Evolutionary conservation across 2,329 filamentous ascomycete genomes (phyloP).

Genomic region (Aureobasidium leucospermi): DNA sequence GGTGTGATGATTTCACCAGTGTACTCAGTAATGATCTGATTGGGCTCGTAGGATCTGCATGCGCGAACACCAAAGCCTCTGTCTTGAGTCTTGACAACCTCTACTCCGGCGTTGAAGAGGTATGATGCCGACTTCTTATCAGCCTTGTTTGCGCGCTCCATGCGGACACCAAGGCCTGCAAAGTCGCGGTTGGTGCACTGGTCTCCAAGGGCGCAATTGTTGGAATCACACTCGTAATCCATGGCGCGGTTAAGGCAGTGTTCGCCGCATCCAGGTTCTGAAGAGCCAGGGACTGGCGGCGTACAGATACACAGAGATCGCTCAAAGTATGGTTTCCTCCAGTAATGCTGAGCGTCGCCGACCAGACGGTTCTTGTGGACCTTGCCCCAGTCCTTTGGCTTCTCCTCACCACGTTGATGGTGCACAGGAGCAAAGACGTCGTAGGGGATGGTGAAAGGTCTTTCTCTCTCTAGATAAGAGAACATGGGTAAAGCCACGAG

Average conservation of each 20-base stretch:
- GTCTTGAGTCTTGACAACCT: conserved; percentile 84
- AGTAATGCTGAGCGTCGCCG: conserved; percentile 29
- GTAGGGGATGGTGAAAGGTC: conserved; percentile 80
- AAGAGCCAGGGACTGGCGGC: conserved; percentile 29
- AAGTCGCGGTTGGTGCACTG: conserved; percentile 86
- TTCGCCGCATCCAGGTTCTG: conserved; percentile 74
- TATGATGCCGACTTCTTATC: conserved; percentile 46
- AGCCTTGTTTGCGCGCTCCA: conserved; percentile 39
- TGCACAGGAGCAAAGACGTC: conserved; percentile 84
- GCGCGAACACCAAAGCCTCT: conserved; percentile 87
- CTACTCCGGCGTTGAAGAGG: conserved; percentile 85
- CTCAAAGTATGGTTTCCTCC: conserved; percentile 25
- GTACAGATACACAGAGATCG: conserved; percentile 60
- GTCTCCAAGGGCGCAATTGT: conserved; percentile 76
- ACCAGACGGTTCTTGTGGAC: conserved; percentile 87
- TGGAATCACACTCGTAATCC: conserved; percentile 91
- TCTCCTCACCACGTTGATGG: conserved; percentile 63
- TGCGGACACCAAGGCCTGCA: conserved; percentile 66
- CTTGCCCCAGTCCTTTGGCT: conserved; percentile 87
- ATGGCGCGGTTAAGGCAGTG: conserved; percentile 92
- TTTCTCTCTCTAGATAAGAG: conserved; percentile 51
- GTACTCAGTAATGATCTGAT: conserved; percentile 98
- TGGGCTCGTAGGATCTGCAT: conserved; percentile 76
- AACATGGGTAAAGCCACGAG: conserved; percentile 30
- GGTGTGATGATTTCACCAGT: conserved; percentile 96